These are phyloP conservation scores for Coemansia biformis DNA, from an alignment of 192 early-diverging fungal genomes.

Conservation along the genomic window DNA sequence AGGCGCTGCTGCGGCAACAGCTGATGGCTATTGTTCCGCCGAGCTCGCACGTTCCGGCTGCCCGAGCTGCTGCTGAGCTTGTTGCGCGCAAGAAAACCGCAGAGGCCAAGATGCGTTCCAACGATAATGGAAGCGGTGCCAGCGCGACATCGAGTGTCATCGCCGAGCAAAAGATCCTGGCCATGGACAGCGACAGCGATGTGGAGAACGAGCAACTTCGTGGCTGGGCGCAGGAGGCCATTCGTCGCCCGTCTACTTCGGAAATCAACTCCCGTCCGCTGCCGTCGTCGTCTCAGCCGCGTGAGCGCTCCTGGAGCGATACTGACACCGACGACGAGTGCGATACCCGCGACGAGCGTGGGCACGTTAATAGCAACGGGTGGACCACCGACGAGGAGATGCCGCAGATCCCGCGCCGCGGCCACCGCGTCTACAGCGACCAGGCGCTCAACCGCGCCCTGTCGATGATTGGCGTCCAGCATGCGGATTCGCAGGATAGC, in stretches of 20 bases:
- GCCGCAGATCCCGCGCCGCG: too few relatives aligned
- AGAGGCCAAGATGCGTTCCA: constrained; percentile 12
- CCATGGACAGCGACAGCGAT: constrained; percentile 37
- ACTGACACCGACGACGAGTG: not conserved
- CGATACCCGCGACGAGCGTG: not conserved
- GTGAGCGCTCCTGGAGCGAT: constrained; percentile 25
- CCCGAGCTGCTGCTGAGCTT: constrained; percentile 36
- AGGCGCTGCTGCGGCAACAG: constrained; percentile 54
- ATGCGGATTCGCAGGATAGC: constrained; percentile 32
- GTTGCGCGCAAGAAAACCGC: constrained; percentile 31
- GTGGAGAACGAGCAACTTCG: constrained; percentile 10
- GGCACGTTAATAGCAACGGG: constrained; percentile 5
- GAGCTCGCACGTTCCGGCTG: constrained; percentile 37
- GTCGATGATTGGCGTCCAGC: constrained; percentile 49
- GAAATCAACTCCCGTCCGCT: too few relatives aligned
- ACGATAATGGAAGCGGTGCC: constrained; percentile 10
- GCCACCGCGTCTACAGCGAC: constrained; percentile 10
- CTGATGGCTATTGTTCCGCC: constrained; percentile 47
- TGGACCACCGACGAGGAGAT: constrained; percentile 3
- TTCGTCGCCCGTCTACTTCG: too few relatives aligned
- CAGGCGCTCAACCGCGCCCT: constrained; percentile 35
- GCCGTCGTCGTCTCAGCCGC: not conserved
- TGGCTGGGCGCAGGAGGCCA: constrained; percentile 29
- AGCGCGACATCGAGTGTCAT: constrained; percentile 14
- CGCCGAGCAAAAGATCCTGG: constrained; percentile 26